Evolutionary conservation across 352 stramenopile species (phyloP), one percentile per base, ranked within the genome.

Genomic region (Phytophthora europaea): DNA sequence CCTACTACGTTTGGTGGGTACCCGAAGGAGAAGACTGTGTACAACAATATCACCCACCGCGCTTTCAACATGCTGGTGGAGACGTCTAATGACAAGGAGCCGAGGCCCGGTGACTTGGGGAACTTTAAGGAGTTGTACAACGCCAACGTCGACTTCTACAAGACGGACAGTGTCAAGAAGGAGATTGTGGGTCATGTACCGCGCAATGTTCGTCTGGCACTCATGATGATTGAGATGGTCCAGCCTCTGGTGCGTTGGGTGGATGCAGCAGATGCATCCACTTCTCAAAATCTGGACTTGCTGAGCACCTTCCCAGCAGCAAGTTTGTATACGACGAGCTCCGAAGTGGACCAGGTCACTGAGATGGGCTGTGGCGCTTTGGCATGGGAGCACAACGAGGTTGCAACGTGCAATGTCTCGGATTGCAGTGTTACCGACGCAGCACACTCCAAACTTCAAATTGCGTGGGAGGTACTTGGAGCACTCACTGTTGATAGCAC

Each of bases 1-100:
- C 96, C 96, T 0, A 89, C 57, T 20, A 96, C 87, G 7, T 99
- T 95, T 80, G 92, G 92, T 8, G 96, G 96, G 10, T 99, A 99
- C 76, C 61, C 71, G 13, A 62, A 73, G 10, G 78, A 94, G 31
- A 98, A 98, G 74, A 99, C 96, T 0, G 53, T 83, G 13, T 99
- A 99, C 82, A 98, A 98, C 65, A 97, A 98, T 71, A 84, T 89
- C 7, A 98, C 90, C 12, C 85, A 99, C 51, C 91, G 97, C 18
- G 87, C 92, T 12, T 98, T 99, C 73, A 99, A 98, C 58, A 98
- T 99, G 72, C 81, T 99, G 1, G 90, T 99, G 33, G 98, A 99
- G 75, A 99, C 97, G 4, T 98, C 93, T 31, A 75, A 98, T 65
- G 80, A 62, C n/a, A 99, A 99, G 65, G 75, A 91, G 23, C 97